Evolutionary conservation across 768 basidiomycete species (phyloP), one percentile per base, ranked within the genome.

Genomic region (Panellus pusillus): DNA sequence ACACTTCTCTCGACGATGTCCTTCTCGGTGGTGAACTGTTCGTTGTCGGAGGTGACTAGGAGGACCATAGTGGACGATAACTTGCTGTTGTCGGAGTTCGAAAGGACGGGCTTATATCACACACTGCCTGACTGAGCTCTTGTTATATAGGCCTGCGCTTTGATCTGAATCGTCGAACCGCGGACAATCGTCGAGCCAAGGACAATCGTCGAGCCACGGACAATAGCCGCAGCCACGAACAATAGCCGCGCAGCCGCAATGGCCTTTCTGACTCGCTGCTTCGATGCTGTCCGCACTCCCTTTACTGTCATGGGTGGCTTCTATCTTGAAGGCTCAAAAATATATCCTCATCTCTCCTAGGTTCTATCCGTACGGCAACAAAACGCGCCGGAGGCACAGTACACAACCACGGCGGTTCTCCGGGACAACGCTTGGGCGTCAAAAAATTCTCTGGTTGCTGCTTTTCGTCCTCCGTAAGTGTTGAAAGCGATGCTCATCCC

Each of bases 301-400:
- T 89, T 87, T 63, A 79, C 83, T 28, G 38, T 70, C 41, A 61
- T 78, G 42, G 72, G 77, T 79, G 59, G 29, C 32, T 24, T 24
- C 24, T 9, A 35, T 14, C 32, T 35, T 7, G 32, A 3, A 11
- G 32, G 32, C 32, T 14, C 11, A 3, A 35, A n/a, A 44, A 11
- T 29, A 18, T 28, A 20, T 50, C 36, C 37, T 27, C 31, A 58
- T 44, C 47, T 45, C 9, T 32, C n/a, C 50, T 72, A 64, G 86
- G 87, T 28, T 82, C 93, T 39, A 76, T 96, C 44, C 87, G 96
- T 66, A 96, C 89, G 12, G 94, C 97, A 32, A 98, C 97, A 52
- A 99, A 99, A 72, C 86, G 93, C 39, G 96, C 94, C 41, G 96
- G 95, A 63, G 97, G 97, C 37, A 91, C 89, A 8, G 89, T 94